These are phyloP conservation scores for Alternaria postmessia DNA, from an alignment of 2,329 filamentous ascomycete genomes.

Conservation along the genomic window DNA sequence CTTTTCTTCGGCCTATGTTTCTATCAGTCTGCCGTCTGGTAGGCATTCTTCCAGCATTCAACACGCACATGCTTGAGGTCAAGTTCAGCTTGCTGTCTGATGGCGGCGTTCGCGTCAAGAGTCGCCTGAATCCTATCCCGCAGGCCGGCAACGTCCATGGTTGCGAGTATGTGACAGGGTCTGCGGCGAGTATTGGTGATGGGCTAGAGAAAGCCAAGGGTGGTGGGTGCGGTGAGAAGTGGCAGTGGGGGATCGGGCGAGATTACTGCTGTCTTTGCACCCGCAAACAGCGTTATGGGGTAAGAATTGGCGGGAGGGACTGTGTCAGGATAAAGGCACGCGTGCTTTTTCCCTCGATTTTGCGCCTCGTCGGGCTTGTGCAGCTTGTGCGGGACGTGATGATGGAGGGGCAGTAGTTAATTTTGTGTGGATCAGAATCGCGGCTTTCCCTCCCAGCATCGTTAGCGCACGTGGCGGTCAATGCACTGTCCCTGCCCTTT, in stretches of 20 bases:
- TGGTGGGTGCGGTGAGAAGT: conserved; percentile 29
- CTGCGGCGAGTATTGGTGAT: conserved; percentile 20
- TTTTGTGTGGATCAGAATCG: conserved; percentile 28
- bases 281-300: conserved; percentile 23
- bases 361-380: conserved; percentile 38
- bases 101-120: conserved; percentile 76
- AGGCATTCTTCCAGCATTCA: conserved; percentile 12
- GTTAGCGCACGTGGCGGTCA: conserved; percentile 27
- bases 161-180: conserved; percentile 31
- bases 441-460: conserved; percentile 20
- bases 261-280: conserved; percentile 22
- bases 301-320: conserved; percentile 21
- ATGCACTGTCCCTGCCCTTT: conserved; percentile 12
- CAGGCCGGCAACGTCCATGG: conserved; percentile 78
- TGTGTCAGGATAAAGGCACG: conserved; percentile 20
- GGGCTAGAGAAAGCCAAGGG: conserved; percentile 10
- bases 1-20: conserved; percentile 80
- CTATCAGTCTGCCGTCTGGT: conserved; percentile 35
- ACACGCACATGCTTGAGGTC: conserved; percentile 79
- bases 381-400: conserved; percentile 35
- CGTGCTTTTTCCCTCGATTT: conserved; percentile 23
- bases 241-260: conserved; percentile 28
- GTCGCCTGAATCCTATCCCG: conserved; percentile 80
- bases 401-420: conserved; percentile 26
- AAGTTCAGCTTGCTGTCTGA: conserved; percentile 77